Base-by-base conservation (phyloP, 2,329 filamentous ascomycete species). In the Graphilbum sp. region DNA sequence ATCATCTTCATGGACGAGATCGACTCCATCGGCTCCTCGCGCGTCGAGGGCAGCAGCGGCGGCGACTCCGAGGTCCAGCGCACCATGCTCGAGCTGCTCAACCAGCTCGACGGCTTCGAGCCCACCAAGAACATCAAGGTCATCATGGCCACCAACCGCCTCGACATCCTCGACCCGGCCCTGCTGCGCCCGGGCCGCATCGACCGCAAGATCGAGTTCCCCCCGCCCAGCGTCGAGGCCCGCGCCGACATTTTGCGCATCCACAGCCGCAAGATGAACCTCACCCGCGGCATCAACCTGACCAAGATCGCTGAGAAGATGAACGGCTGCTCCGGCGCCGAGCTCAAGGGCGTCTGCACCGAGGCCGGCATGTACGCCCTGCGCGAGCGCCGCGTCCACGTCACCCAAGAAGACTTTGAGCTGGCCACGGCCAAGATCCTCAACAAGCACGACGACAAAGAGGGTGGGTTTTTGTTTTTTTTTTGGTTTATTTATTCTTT, bases 1-100 rank as follows among this genome's bases (percentile, higher is more conserved):
- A 98, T 98, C 62, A 98, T 98, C 61, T 98, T 98, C 69, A 98
- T 98, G 90, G 90, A 98, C 59, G 90, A 98, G 62, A 96, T 98
- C 60, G 90, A 98, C 67, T 93, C 84, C 49, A 98, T 98, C 60
- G 90, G 90, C 46, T 95, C 87, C 25, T 94, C 86, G 43, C 83
- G 90, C 61, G 88, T 98, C 38, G 90, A 98, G 57, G 88, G 88
- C 20, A 92, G 83, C 41, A 92, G 84, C 17, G 87, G 87, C 38
- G 90, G 90, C 53, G 90, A 98, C 56, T 95, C 87, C 1, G 90
- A 98, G 61, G 90, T 98, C 38, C 90, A 98, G 64, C 79, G 90
- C 52, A 98, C 90, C 35, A 98, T 98, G 90, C 64, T 98, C 62
- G 90, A 98, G 60, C 69, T 98, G 43, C 75, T 98, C 47, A 98